Base-by-base conservation (phyloP, 2,329 filamentous ascomycete genomes). In the Fusarium concolor region DNA sequence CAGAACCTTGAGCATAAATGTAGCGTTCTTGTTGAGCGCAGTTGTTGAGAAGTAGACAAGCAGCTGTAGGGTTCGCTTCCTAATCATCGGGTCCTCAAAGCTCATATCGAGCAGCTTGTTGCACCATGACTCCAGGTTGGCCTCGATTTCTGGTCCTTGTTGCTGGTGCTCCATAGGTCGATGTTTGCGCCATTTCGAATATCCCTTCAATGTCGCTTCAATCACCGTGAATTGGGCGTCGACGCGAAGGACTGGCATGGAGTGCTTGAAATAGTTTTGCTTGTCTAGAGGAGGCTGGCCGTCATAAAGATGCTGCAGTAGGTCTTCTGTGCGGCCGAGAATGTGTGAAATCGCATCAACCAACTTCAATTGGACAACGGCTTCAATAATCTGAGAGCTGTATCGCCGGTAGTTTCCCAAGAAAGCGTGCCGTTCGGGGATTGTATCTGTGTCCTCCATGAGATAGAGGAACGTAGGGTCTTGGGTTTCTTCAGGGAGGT, bases 331-430 rank as follows among this genome's bases (percentile, higher is more conserved):
- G 71, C 92, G 89, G 17, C 85, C 84, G n/a, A 99, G 86, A 51
- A 98, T 94, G 78, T 97, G 92, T 39, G 89, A 87, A 68, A 98
- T 89, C 1, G 95, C 95, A 64, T 97, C 94, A 50, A 92, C 87
- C 4, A 94, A 89, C 71, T 93, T 92, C 70, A 92, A 87, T 68
- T 92, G 87, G 22, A 96, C 93, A 66, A 98, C 93, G 17, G 87
- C 87, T 79, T 98, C 95, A 56, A 99, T 93, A 26, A 97, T 87
- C 62, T 92, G 90, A 5, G 90, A 89, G 77, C 94, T 96, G 75
- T 97, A 98, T 61, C 96, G 88, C 38, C 96, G 87, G 78, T 99
- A 99, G 75, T 99, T 98, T 6, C 95, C 94, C 12, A 98, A 85
- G 77, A 99, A 99, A 2, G 94, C 93, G 79, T 99, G 96, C 24